Conservation (phyloP, 2,329 filamentous ascomycete species). For the Trichoderma pleuroti region DNA sequence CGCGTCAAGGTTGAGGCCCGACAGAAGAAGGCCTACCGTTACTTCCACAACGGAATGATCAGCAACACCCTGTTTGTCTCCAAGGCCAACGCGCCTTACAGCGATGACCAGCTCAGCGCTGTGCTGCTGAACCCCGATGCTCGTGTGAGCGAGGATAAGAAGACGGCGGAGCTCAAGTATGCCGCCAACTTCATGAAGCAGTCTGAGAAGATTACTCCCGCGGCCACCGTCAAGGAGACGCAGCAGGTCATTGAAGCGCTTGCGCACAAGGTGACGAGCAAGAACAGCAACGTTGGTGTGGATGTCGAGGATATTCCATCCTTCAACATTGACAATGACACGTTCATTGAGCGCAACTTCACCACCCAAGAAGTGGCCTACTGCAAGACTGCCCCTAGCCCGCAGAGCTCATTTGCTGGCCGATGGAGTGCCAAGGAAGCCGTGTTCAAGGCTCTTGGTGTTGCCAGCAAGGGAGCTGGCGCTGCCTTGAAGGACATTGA, state of each 20-base stretch:
- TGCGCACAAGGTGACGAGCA: slow-evolving; percentile 55
- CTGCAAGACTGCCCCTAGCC: slow-evolving; percentile 73
- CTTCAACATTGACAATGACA: slow-evolving; percentile 91
- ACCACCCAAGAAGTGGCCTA: slow-evolving; percentile 80
- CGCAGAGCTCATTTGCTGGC: slow-evolving; percentile 88
- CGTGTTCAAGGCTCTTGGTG: slow-evolving; percentile 94
- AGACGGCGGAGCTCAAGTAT: slow-evolving; percentile 74
- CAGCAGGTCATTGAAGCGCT: slow-evolving; percentile 74
- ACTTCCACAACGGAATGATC: slow-evolving; percentile 97
- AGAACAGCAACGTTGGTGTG: slow-evolving; percentile 78
- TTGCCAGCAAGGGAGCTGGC: slow-evolving; percentile 80
- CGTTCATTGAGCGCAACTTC: slow-evolving; percentile 93
- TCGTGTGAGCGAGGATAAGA: slow-evolving; percentile 81
- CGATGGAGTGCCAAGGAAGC: slow-evolving; percentile 98
- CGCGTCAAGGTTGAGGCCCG: slow-evolving; percentile 82
- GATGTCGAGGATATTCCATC: slow-evolving; percentile 87
- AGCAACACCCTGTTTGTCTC: slow-evolving; percentile 98
- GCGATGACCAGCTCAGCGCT: slow-evolving; percentile 77
- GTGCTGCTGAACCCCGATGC: slow-evolving; percentile 94
- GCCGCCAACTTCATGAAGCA: slow-evolving; percentile 66
- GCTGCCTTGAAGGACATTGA: slow-evolving; percentile 93
- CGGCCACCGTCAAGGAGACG: slow-evolving; percentile 57
- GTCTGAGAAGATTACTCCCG: slow-evolving; percentile 51
- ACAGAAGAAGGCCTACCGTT: slow-evolving; percentile 98
- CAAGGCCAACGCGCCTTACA: slow-evolving; percentile 88